Base-by-base conservation (phyloP, 2,329 filamentous ascomycete genomes). In the Apiospora hydei region DNA sequence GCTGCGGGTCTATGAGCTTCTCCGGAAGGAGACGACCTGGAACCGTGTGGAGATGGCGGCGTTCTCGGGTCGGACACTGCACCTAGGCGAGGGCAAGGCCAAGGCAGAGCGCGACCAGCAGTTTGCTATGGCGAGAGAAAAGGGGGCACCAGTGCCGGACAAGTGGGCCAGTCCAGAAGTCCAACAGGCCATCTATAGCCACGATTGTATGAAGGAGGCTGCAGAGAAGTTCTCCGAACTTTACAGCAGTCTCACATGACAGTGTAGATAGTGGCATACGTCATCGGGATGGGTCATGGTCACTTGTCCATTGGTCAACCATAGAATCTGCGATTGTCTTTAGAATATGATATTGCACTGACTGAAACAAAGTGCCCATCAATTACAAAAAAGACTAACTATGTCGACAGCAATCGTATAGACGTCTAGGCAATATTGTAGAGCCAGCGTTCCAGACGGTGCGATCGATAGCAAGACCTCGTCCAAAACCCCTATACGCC, bases 141-240 rank as follows among this genome's bases (percentile, higher is more conserved):
- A 85, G 77, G 85, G 81, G 73, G 85, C 80, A 70, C 82, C 82
- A 71, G 88, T 88, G 73, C 90, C 90, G 2, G 91, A 93, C 81
- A 92, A 92, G 83, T 93, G 91, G 91, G 90, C 90, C 3, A 91
- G 91, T 80, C 89, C 90, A 13, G 90, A 92, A 77, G 89, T 92
- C 57, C 91, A 93, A 81, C 86, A 87, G 80, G 88, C 88, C 85
- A 88, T 92, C 73, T 92, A 92, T 80, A 86, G 87, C 14, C 85
- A 90, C 77, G 90, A 92, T 80, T 91, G 89, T 77, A 84, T 88
- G 69, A 81, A 84, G 76, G 86, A 89, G 71, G 86, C 89, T 0
- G 80, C 81, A 69, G 86, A 89, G 61, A 82, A 82, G 72, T 91
- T 89, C 78, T 84, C 86, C 14, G 81, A 84, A 77, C 75, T 89